These are phyloP conservation scores for Saturnispora silvae DNA, from an alignment of 805 yeast genomes.

Conservation along the genomic window DNA sequence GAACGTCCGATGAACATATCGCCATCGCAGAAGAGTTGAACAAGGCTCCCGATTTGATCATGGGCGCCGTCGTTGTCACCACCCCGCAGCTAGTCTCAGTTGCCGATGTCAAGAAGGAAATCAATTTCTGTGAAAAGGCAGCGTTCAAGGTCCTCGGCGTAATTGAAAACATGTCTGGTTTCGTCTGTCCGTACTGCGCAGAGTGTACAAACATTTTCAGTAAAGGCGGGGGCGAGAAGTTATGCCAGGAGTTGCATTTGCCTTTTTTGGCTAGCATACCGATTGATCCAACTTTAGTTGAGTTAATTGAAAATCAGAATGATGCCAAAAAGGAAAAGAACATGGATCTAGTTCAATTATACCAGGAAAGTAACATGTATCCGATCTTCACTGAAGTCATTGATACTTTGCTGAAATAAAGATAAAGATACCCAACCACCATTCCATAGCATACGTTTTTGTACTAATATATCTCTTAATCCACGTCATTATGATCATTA, in stretches of 20 bases:
- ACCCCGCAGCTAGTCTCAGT: conserved; percentile 93
- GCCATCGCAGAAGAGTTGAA: conserved; percentile 88
- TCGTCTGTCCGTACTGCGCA: conserved; percentile 85
- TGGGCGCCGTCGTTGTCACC: conserved; percentile 91
- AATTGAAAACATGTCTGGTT: conserved; percentile 95
- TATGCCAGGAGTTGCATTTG: conserved; percentile 54
- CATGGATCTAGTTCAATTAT: conserved; percentile 27
- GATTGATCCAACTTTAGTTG: conserved; percentile 85
- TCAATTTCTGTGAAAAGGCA: conserved; percentile 84
- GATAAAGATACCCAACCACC: too few relatives aligned
- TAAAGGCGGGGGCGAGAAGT: conserved; percentile 76
- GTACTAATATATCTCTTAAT: too few relatives aligned
- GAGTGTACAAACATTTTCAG: conserved; percentile 90
- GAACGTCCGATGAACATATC: conserved; percentile 96
- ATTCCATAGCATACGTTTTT: too few relatives aligned
- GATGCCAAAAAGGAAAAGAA: conserved; percentile 42
- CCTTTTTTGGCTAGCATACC: conserved; percentile 83
- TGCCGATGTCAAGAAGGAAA: conserved; percentile 90
- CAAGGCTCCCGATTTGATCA: conserved; percentile 48
- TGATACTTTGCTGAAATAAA: too few relatives aligned
- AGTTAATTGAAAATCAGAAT: conserved; percentile 70
- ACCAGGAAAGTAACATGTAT: conserved; percentile 28
- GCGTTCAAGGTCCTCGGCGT: conserved; percentile 72
- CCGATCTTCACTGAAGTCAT: conserved; percentile 40
- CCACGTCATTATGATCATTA: not conserved